A percentile compares a stretch with the other conserved stretches of the same genome.
phyloP scores from a whole-genome alignment of 2,329 filamentous ascomycete species.

The Rutstroemia sp. region DNA sequence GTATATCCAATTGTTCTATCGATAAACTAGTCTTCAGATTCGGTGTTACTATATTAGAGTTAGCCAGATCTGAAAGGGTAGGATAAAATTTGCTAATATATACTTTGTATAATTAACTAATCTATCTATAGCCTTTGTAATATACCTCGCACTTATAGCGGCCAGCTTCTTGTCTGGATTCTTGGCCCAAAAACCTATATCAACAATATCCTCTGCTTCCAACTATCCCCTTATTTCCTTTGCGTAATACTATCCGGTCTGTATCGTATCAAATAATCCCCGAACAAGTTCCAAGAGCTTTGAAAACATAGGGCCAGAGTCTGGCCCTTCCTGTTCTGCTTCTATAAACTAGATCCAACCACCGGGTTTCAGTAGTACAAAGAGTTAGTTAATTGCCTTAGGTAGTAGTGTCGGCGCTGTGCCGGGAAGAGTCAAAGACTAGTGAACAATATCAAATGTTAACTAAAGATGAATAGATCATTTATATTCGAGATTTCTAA shows the following conservation, averaged over 20 bases:
- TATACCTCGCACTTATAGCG: not conserved
- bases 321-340: not conserved
- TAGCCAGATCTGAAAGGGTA: no score
- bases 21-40: no score
- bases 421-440: not conserved
- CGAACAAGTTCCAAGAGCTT: not conserved
- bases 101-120: no score
- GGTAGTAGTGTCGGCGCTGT: not conserved
- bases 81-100: no score
- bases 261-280: not conserved
- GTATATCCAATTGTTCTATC: no score
- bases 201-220: not conserved
- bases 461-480: not conserved
- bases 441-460: not conserved
- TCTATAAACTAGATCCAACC: not conserved
- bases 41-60: no score
- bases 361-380: not conserved
- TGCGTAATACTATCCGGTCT: not conserved
- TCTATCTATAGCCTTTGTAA: no score
- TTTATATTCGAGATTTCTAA: not conserved
- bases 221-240: not conserved
- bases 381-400: not conserved
- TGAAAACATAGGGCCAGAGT: not conserved
- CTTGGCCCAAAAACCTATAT: not conserved
- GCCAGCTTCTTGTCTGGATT: not conserved